Base-by-base conservation (phyloP, 1,284 basidiomycete genomes). In the Cutaneotrichosporon sp. region DNA sequence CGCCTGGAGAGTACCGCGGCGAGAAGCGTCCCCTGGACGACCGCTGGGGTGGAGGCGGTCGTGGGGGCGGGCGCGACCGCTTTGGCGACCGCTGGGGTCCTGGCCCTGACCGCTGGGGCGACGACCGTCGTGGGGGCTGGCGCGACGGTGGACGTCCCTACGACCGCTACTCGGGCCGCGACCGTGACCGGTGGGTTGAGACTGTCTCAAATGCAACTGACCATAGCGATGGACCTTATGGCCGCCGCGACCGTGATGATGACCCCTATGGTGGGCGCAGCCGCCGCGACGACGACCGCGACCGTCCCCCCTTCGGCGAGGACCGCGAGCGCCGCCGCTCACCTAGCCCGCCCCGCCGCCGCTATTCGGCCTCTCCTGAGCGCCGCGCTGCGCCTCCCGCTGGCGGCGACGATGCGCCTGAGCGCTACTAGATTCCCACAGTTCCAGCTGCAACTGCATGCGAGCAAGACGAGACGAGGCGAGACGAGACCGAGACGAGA, bases 1-100 rank as follows among this genome's bases (percentile, higher is more conserved):
- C 94, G 14, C 94, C 96, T 4, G 94, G 94, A 59, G 89, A 97
- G 77, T 98, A 98, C 77, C 93, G 93, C 86, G 91, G 92, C 16
- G 87, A 89, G 64, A 85, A 87, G 62, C 85, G 88, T 2, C 80
- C 81, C 65, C 74, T 76, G 25, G 72, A 72, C 38, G 65, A 73
- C 50, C 65, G 74, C 39, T 71, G 77, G 50, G 49, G 35, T 25
- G 35, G 43, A 20, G 70, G 77, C 48, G 52, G 20, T 22, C 38
- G 74, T 2, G 80, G 81, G 65, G 41, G 38, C 27, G 37, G 49
- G 24, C 22, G 49, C 14, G 55, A 54, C 20, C 52, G 57, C 26
- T 45, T 57, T 39, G 59, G 62, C 35, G 60, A 64, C 56, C 62
- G 64, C 26, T 67, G 65, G 35, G 61, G 60, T 33, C 48, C 56